These are phyloP conservation scores for Metschnikowia cubensis DNA, from an alignment of 805 yeast genomes.

Conservation along the genomic window DNA sequence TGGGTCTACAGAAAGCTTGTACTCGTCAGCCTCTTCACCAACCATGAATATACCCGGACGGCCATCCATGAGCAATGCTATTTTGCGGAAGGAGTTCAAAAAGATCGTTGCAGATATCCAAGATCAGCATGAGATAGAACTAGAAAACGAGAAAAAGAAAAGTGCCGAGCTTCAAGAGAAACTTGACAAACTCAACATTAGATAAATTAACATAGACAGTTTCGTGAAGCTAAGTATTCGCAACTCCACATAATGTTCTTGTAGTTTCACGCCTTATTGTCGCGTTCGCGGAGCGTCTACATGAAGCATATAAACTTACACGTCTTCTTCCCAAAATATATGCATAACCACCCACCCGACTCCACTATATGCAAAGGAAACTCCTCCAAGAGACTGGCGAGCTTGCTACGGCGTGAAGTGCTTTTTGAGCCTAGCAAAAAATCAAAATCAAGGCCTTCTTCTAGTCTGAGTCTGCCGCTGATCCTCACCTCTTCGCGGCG, in stretches of 20 bases:
- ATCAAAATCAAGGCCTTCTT: background rate
- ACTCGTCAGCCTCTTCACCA: constrained; percentile 17
- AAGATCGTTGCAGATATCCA: constrained; percentile 60
- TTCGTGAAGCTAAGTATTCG: background rate
- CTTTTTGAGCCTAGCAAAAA: constrained; percentile 12
- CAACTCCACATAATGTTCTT: background rate
- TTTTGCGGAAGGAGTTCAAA: constrained; percentile 65
- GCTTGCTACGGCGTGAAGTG: constrained; percentile 14
- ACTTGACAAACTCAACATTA: background rate
- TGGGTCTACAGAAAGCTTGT: constrained; percentile 18
- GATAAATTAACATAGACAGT: background rate
- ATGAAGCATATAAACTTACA: background rate
- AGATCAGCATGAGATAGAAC: constrained; percentile 54
- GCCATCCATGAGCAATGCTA: constrained; percentile 41
- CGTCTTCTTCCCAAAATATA: background rate
- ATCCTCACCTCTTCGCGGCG: constrained; percentile 13
- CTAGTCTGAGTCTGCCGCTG: constrained; percentile 14
- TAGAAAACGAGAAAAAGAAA: constrained; percentile 52
- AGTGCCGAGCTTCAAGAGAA: constrained; percentile 39
- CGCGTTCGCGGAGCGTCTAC: background rate
- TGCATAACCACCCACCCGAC: constrained; percentile 12
- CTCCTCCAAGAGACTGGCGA: constrained; percentile 6
- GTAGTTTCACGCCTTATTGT: background rate
- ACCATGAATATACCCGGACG: constrained; percentile 3
- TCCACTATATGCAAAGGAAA: constrained; percentile 5